phyloP scores from a whole-genome alignment of 2,329 filamentous ascomycete species.

The Magnaporthiopsis poae region DNA sequence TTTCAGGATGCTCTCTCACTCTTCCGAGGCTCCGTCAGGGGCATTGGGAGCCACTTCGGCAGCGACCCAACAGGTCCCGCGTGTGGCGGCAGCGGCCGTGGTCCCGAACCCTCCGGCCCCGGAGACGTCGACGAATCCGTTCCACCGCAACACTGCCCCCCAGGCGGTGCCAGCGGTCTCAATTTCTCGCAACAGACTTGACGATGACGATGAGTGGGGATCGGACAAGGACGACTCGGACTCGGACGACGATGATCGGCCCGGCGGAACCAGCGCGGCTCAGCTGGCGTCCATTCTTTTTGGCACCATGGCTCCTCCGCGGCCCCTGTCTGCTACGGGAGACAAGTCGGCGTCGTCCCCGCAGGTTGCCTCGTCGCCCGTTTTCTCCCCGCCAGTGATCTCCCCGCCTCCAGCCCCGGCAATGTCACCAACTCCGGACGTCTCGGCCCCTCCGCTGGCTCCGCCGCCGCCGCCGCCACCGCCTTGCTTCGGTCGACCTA shows the following conservation, averaged over 20 bases:
- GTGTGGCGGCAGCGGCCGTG: constrained; percentile 34
- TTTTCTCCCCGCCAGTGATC: constrained; percentile 20
- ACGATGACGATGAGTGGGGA: constrained; percentile 69
- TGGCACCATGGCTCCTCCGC: constrained; percentile 89
- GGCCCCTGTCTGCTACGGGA: constrained; percentile 74
- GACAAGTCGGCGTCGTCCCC: constrained; percentile 45
- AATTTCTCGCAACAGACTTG: constrained; percentile 44
- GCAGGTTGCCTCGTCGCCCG: constrained; percentile 25
- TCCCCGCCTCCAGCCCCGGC: constrained; percentile 29
- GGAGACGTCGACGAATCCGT: constrained; percentile 81
- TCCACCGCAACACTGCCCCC: constrained; percentile 74
- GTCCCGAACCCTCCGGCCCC: constrained; percentile 31
- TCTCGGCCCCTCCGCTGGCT: constrained; percentile 16
- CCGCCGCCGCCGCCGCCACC: constrained; percentile 22
- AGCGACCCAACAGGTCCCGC: constrained; percentile 28
- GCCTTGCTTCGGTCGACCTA: no score
- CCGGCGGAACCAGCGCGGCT: constrained; percentile 74
- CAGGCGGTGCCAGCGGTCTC: constrained; percentile 37
- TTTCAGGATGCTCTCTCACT: constrained; percentile 76
- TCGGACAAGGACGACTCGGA: constrained; percentile 55
- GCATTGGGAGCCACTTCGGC: constrained; percentile 28
- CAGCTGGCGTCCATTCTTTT: constrained; percentile 91
- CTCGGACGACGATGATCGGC: constrained; percentile 67
- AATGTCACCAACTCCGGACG: constrained; percentile 23
- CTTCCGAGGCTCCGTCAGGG: constrained; percentile 43